These are phyloP conservation scores for Penicillium sp. DNA, from an alignment of 2,329 filamentous ascomycete species.

Conservation along the genomic window DNA sequence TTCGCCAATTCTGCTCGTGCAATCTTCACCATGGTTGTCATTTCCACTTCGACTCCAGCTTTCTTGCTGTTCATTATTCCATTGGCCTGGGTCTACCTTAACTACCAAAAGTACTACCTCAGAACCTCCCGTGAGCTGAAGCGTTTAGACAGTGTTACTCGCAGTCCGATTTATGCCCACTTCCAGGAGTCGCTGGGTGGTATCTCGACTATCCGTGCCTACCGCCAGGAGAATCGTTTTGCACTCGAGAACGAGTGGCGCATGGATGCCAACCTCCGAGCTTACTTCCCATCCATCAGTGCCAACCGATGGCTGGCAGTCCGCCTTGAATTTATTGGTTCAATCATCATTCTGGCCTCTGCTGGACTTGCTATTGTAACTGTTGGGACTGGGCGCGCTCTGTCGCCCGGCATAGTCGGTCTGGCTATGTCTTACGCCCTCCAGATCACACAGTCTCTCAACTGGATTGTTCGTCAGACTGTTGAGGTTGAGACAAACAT, in stretches of 20 bases:
- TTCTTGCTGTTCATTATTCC: slow-evolving; percentile 83
- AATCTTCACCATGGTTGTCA: slow-evolving; percentile 81
- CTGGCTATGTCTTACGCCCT: slow-evolving; percentile 96
- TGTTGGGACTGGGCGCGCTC: slow-evolving; percentile 65
- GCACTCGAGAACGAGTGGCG: slow-evolving; percentile 95
- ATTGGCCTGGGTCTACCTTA: slow-evolving; percentile 78
- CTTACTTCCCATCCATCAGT: slow-evolving; percentile 95
- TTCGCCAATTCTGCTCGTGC: slow-evolving; percentile 76
- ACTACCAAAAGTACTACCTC: slow-evolving; percentile 95
- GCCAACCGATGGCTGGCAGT: slow-evolving; percentile 94
- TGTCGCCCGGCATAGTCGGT: slow-evolving; percentile 78
- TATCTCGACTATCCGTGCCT: slow-evolving; percentile 92
- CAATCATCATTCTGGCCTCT: slow-evolving; percentile 84
- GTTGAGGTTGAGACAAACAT: slow-evolving; percentile 99
- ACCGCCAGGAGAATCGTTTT: slow-evolving; percentile 84
- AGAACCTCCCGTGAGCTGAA: slow-evolving; percentile 95
- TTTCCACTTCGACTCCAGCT: slow-evolving; percentile 75
- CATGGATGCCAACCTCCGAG: slow-evolving; percentile 89
- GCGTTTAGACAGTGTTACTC: slow-evolving; percentile 89
- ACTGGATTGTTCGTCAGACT: slow-evolving; percentile 98
- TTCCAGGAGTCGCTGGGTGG: slow-evolving; percentile 97
- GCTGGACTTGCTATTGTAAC: slow-evolving; percentile 81
- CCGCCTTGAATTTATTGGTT: slow-evolving; percentile 92
- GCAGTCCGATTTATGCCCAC: slow-evolving; percentile 95
- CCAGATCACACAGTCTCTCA: slow-evolving; percentile 94